phyloP scores from a whole-genome alignment of 805 yeast species.

The Yamadazyma olivae region DNA sequence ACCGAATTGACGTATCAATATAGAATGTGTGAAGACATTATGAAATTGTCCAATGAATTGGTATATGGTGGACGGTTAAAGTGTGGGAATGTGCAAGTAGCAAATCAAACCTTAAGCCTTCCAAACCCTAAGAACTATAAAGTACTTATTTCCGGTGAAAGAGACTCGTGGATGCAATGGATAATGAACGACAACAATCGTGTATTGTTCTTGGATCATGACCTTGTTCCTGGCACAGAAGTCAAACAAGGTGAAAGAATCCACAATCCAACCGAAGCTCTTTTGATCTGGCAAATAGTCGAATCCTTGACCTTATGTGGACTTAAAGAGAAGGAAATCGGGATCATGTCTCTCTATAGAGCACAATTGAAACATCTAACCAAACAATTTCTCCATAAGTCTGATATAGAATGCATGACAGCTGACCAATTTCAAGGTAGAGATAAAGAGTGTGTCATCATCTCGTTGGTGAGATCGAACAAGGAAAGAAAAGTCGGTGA shows the following conservation, averaged over 20 bases:
- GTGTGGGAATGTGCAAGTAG: conserved; percentile 70
- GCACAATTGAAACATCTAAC: conserved; percentile 57
- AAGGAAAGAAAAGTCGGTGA: conserved; percentile 65
- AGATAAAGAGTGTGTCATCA: conserved; percentile 87
- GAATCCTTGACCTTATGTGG: conserved; percentile 59
- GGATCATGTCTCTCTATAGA: conserved; percentile 86
- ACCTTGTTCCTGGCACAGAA: conserved; percentile 59
- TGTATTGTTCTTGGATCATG: conserved; percentile 83
- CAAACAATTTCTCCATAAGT: conserved; percentile 21
- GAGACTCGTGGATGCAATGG: conserved; percentile 51
- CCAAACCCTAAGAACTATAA: conserved; percentile 33
- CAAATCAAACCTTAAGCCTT: conserved; percentile 51
- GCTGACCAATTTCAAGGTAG: conserved; percentile 97
- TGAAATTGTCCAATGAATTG: conserved; percentile 75
- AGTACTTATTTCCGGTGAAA: conserved; percentile 7
- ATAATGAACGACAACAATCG: conserved; percentile 52
- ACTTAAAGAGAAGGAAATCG: conserved; percentile 57
- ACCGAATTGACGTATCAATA: conserved; percentile 79
- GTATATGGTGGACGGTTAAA: conserved; percentile 72
- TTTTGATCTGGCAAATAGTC: conserved; percentile 59
- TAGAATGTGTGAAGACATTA: conserved; percentile 88
- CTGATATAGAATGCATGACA: conserved; percentile 72
- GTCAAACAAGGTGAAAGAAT: conserved; percentile 56
- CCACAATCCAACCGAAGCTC: conserved; percentile 73
- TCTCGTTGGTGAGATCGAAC: conserved; percentile 86